Conservation (phyloP, 768 basidiomycete species). For the Mycena sanguinolenta region DNA sequence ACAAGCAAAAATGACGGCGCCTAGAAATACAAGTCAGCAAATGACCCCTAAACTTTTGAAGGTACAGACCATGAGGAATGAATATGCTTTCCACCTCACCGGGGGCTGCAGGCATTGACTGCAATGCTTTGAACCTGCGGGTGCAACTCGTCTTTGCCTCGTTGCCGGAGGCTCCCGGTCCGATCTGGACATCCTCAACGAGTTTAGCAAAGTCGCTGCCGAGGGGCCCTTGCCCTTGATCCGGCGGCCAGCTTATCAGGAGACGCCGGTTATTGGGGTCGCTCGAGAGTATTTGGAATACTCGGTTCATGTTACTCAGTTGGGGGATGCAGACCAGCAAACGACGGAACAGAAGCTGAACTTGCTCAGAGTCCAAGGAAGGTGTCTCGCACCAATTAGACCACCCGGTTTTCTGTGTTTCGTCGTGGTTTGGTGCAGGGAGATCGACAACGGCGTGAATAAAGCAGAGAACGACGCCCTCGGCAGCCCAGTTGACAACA, state of each 20-base stretch:
- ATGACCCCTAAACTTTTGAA: constrained; percentile 35
- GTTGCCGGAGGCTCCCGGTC: constrained; percentile 62
- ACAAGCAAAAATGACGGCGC: constrained; percentile 80
- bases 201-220: constrained; percentile 69
- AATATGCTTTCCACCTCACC: constrained; percentile 88
- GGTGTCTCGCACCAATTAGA: constrained; percentile 92
- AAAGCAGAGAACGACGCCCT: constrained; percentile 90
- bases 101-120: constrained; percentile 70
- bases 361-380: constrained; percentile 67
- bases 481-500: constrained; percentile 91
- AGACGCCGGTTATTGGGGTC: constrained; percentile 64
- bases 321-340: constrained; percentile 70
- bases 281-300: constrained; percentile 86
- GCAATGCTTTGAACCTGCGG: constrained; percentile 82
- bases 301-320: constrained; percentile 65
- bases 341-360: constrained; percentile 69
- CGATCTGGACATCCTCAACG: constrained; percentile 78
- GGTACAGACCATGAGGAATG: constrained; percentile 84
- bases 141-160: constrained; percentile 91
- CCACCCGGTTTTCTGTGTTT: constrained; percentile 79
- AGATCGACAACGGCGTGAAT: constrained; percentile 87
- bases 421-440: constrained; percentile 79
- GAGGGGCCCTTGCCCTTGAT: constrained; percentile 60
- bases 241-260: constrained; percentile 84
- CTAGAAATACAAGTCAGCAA: constrained; percentile 57